These are phyloP conservation scores for Byssochlamys sp. DNA, from an alignment of 2,329 filamentous ascomycete species.

Conservation along the genomic window DNA sequence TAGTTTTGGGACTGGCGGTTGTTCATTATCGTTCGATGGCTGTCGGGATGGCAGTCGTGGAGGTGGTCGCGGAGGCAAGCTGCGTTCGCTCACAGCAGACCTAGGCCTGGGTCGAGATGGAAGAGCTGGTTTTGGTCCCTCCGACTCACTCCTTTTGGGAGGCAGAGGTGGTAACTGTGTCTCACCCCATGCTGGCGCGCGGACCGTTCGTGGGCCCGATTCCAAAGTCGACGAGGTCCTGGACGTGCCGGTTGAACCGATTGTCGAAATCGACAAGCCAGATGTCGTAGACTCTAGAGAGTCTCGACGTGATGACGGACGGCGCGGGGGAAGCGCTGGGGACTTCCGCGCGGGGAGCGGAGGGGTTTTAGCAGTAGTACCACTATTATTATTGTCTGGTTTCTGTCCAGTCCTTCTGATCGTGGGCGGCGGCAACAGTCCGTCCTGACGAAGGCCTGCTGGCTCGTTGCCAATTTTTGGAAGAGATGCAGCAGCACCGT, in stretches of 20 bases:
- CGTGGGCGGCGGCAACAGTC: conserved; percentile 17
- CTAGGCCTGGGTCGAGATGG: conserved; percentile 12
- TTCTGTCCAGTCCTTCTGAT: conserved; percentile 19
- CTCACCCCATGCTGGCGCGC: conserved; percentile 50
- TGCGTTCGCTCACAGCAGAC: not conserved
- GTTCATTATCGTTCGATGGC: conserved; percentile 1
- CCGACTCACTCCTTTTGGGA: conserved; percentile 33
- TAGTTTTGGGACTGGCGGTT: conserved; percentile 7
- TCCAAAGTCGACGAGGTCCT: conserved; percentile 23
- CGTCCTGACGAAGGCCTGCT: conserved; percentile 12
- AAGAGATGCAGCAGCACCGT: conserved; percentile 18
- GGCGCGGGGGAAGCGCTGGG: conserved; percentile 39
- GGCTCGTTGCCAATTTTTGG: conserved; percentile 21
- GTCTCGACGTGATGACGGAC: conserved; percentile 29
- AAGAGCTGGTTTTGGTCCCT: conserved; percentile 12
- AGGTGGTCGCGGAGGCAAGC: not conserved
- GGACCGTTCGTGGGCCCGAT: conserved; percentile 29
- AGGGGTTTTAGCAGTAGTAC: conserved; percentile 26
- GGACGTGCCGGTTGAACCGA: conserved; percentile 36
- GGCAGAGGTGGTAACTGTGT: conserved; percentile 46
- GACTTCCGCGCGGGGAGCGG: conserved; percentile 39
- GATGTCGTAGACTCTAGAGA: conserved; percentile 47
- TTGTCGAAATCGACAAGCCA: conserved; percentile 42
- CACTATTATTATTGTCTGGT: conserved; percentile 4
- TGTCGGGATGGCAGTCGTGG: conserved; percentile 1